Conservation (phyloP, 176 grass and related monocot species). For the Hsuehochloa calcarea region DNA sequence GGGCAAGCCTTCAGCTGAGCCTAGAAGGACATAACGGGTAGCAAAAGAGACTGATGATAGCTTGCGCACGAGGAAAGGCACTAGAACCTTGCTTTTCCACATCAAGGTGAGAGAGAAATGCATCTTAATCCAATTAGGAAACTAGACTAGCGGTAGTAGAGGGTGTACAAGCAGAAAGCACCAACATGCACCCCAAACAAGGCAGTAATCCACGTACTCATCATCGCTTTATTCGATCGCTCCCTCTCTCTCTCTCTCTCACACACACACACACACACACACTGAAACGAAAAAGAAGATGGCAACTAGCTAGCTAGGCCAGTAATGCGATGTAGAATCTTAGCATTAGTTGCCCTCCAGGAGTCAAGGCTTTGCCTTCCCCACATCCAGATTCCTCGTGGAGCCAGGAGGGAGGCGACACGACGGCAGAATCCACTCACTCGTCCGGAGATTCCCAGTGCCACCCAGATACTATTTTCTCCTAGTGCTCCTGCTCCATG, state of each 20-base stretch:
- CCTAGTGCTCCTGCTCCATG: conserved; percentile 5
- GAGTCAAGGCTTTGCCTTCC: conserved; percentile 20
- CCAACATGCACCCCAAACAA: background rate
- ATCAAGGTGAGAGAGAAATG: conserved; percentile 35
- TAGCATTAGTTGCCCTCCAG: background rate
- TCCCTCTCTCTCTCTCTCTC: background rate
- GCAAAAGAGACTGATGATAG: conserved; percentile 7
- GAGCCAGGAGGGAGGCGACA: conserved; percentile 15
- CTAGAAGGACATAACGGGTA: background rate
- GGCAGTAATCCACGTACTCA: background rate
- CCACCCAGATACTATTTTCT: background rate
- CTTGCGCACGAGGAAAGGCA: conserved; percentile 54
- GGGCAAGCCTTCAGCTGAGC: background rate
- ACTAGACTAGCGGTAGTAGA: background rate
- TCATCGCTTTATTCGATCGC: background rate
- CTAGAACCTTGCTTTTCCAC: conserved; percentile 32
- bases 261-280: too few species aligned
- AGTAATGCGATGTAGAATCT: conserved; percentile 38
- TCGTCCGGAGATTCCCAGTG: background rate
- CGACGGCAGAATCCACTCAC: conserved; percentile 35
- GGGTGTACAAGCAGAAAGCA: conserved; percentile 8
- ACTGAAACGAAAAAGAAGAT: background rate
- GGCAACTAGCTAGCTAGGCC: background rate
- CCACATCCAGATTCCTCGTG: conserved; percentile 25
- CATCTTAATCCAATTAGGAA: conserved; percentile 40